These are phyloP conservation scores for Aciculosporium take DNA, from an alignment of 2,329 filamentous ascomycete species.

Conservation along the genomic window DNA sequence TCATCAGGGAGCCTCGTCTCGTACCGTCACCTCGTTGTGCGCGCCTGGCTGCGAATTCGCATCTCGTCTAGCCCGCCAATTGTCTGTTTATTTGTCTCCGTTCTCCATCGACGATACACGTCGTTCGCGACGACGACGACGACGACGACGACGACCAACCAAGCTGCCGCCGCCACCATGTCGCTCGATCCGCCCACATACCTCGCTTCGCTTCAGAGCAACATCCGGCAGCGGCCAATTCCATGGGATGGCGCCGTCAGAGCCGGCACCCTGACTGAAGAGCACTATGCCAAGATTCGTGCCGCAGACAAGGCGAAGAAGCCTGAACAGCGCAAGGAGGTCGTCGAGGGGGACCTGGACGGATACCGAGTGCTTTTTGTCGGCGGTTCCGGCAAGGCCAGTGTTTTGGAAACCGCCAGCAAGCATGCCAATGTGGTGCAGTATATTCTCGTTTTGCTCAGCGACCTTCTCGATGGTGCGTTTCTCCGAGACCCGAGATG, in stretches of 20 bases:
- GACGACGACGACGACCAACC: constrained; percentile 10
- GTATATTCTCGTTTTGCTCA: constrained; percentile 81
- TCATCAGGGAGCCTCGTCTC: constrained; percentile 5
- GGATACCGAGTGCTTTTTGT: constrained; percentile 72
- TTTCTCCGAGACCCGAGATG: constrained; percentile 3
- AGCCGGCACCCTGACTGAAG: constrained; percentile 84
- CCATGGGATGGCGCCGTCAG: constrained; percentile 95
- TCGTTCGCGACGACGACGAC: constrained; percentile 11
- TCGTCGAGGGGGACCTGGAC: constrained; percentile 63
- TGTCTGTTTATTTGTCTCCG: not conserved
- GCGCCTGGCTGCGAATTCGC: not conserved
- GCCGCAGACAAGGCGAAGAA: constrained; percentile 92
- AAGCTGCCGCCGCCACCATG: constrained; percentile 38
- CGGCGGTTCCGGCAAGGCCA: constrained; percentile 53
- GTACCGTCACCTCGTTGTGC: not conserved
- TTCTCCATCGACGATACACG: not conserved
- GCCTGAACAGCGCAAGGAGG: constrained; percentile 65
- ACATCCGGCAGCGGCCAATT: constrained; percentile 89
- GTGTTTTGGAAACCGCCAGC: constrained; percentile 70
- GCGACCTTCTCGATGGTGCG: constrained; percentile 75
- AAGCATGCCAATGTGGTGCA: constrained; percentile 85
- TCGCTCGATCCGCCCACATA: constrained; percentile 87
- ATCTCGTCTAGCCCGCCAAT: not conserved
- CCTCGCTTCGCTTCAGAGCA: constrained; percentile 75
- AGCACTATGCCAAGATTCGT: constrained; percentile 89